Evolutionary conservation across 1,284 basidiomycete genomes (phyloP).

Genomic region (Papiliotrema terrestris): DNA sequence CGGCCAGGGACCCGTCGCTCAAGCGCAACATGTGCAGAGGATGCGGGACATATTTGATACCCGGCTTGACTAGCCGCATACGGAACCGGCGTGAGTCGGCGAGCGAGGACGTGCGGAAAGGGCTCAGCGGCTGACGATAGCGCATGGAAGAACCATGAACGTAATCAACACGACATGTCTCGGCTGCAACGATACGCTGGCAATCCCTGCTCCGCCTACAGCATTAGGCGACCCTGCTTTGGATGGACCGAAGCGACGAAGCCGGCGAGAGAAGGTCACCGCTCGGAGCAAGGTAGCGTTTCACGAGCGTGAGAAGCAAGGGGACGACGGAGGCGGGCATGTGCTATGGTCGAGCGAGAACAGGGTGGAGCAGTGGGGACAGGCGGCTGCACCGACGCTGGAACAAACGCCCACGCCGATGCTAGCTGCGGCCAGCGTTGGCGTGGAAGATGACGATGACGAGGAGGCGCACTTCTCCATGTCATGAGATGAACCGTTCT

Average conservation of each 20-base stretch:
- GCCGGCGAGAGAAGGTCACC: constrained; percentile 10
- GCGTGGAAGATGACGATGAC: neutral
- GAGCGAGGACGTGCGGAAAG: neutral
- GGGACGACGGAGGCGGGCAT: constrained; percentile 12
- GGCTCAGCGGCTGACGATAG: constrained; percentile 9
- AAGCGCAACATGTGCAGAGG: constrained; percentile 33
- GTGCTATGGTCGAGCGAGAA: constrained; percentile 17
- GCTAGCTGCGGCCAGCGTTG: too few species aligned
- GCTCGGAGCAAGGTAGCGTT: constrained; percentile 14
- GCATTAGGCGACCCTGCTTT: constrained; percentile 4
- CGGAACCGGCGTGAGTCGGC: constrained; percentile 33
- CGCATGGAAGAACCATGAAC: constrained; percentile 20
- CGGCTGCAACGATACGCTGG: constrained; percentile 21
- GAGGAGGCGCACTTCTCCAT: neutral
- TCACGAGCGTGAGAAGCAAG: constrained; percentile 21
- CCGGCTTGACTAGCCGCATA: constrained; percentile 35
- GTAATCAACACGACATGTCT: constrained; percentile 29
- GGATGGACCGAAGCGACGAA: constrained; percentile 28
- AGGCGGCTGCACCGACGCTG: neutral
- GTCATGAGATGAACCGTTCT: too few species aligned
- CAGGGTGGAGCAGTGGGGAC: constrained; percentile 22
- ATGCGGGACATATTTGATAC: constrained; percentile 39
- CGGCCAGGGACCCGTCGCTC: constrained; percentile 36
- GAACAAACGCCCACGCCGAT: neutral
- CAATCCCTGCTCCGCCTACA: constrained; percentile 8